Evolutionary conservation across 176 grass and related monocot genomes (phyloP).

Genomic region (Tuctoria greenei): DNA sequence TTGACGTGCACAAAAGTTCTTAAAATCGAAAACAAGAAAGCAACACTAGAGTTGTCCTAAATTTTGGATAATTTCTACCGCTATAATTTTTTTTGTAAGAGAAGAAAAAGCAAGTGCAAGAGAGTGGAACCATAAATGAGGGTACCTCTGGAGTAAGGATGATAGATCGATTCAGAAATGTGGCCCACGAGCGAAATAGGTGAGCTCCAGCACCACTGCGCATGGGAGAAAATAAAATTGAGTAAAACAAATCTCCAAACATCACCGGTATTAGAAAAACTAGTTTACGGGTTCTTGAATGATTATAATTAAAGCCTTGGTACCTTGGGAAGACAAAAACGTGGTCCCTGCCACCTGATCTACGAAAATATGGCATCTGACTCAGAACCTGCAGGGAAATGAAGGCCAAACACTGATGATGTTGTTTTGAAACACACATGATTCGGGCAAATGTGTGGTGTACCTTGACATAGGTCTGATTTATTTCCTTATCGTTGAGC

Average conservation of each 20-base stretch:
- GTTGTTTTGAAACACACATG: neutral
- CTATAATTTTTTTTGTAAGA: neutral
- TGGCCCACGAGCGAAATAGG: conserved; percentile 81
- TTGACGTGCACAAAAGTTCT: neutral
- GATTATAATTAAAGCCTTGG: neutral
- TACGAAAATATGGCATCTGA: conserved; percentile 95
- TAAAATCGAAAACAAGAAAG: conserved; percentile 5
- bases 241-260: neutral
- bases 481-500: conserved; percentile 90
- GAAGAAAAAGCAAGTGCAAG: neutral
- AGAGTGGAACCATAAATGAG: neutral
- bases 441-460: neutral
- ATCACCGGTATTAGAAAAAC: neutral
- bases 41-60: neutral
- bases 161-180: conserved; percentile 85
- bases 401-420: neutral
- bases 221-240: conserved; percentile 20
- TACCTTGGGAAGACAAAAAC: conserved; percentile 99
- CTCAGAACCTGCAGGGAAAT: conserved; percentile 60
- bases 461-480: conserved; percentile 91
- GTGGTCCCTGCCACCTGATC: conserved; percentile 86
- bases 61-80: neutral
- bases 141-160: conserved; percentile 96
- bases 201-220: conserved; percentile 91
- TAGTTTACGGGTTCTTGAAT: neutral